Percentiles rank a stretch among this genome's conserved stretches.
Evolutionary conservation across 2,329 filamentous ascomycete genomes (phyloP).

Genomic region (Cladophialophora bantiana): DNA sequence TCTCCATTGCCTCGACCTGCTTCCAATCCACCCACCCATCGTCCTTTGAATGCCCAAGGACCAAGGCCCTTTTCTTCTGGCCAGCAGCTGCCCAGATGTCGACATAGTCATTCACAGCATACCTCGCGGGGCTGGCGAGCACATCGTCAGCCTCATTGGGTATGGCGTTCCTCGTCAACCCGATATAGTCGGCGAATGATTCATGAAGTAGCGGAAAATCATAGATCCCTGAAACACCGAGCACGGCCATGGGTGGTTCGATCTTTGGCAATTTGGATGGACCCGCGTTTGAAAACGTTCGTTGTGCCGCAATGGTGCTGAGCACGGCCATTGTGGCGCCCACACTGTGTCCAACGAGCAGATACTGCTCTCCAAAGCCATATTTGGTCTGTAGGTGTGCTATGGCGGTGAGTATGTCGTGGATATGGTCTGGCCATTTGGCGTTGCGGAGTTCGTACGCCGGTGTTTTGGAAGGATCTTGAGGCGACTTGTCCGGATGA

Average conservation of each 20-base stretch:
- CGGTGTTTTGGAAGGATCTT: constrained; percentile 44
- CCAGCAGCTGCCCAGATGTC: constrained; percentile 43
- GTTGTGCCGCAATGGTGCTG: constrained; percentile 47
- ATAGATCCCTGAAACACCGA: constrained; percentile 56
- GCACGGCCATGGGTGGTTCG: constrained; percentile 47
- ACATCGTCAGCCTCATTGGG: constrained; percentile 48
- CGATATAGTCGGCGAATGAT: constrained; percentile 48
- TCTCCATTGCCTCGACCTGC: constrained; percentile 55
- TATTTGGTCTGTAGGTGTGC: constrained; percentile 52
- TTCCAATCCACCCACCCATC: constrained; percentile 51
- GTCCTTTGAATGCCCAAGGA: constrained; percentile 51
- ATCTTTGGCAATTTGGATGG: constrained; percentile 21
- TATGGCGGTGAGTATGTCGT: constrained; percentile 51
- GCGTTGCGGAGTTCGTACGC: constrained; percentile 46
- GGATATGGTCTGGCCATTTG: constrained; percentile 55
- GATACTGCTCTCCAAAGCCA: constrained; percentile 48
- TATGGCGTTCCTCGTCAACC: constrained; percentile 53
- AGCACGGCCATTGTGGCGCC: constrained; percentile 57
- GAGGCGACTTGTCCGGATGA: constrained; percentile 49
- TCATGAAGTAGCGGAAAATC: constrained; percentile 50
- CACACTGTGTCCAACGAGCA: constrained; percentile 56
- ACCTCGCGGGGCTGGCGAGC: constrained; percentile 48
- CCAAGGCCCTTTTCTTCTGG: constrained; percentile 45
- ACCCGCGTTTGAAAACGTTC: constrained; percentile 19
- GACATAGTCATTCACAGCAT: constrained; percentile 24